A percentile compares a stretch with the other conserved stretches of the same genome.
These are phyloP conservation scores for Pseudevernia furfuracea DNA, from an alignment of 495 filamentous ascomycete species.

Conservation along the genomic window DNA sequence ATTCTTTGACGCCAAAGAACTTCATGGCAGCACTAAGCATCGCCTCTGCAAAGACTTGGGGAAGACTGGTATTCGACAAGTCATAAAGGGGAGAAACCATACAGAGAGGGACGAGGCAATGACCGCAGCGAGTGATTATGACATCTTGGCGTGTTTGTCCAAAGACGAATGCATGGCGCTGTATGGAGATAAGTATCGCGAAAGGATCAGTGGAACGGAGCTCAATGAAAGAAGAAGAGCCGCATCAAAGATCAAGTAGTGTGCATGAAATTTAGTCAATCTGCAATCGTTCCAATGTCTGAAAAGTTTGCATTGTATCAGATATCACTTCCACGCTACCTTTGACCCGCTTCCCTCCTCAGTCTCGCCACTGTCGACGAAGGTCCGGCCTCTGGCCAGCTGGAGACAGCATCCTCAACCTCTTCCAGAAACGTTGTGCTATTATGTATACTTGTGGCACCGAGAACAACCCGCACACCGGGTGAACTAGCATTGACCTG, in stretches of 20 bases:
- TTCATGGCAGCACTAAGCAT: neutral
- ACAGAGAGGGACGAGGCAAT: neutral
- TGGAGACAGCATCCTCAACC: slow-evolving; percentile 66
- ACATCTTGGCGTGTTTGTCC: neutral
- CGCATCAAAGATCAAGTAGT: neutral
- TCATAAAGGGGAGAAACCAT: neutral
- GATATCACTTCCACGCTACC: slow-evolving; percentile 25
- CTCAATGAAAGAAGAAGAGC: neutral
- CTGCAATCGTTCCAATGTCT: neutral
- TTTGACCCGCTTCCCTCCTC: slow-evolving; percentile 53
- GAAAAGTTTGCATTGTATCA: neutral
- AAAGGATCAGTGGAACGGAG: neutral
- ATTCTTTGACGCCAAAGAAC: neutral
- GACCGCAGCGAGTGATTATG: neutral
- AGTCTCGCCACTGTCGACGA: slow-evolving; percentile 65
- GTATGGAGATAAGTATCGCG: neutral
- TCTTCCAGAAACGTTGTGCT: slow-evolving; percentile 81
- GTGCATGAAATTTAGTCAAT: neutral
- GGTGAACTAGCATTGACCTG: slow-evolving; percentile 86
- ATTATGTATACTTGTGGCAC: slow-evolving; percentile 78
- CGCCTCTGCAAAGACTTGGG: neutral
- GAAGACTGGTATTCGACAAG: neutral
- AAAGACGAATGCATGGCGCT: neutral
- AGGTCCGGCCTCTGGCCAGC: slow-evolving; percentile 70
- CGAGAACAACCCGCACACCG: slow-evolving; percentile 79